These are phyloP conservation scores for Ceratocystis alfenasii DNA, from an alignment of 2,329 filamentous ascomycete genomes.

Conservation along the genomic window DNA sequence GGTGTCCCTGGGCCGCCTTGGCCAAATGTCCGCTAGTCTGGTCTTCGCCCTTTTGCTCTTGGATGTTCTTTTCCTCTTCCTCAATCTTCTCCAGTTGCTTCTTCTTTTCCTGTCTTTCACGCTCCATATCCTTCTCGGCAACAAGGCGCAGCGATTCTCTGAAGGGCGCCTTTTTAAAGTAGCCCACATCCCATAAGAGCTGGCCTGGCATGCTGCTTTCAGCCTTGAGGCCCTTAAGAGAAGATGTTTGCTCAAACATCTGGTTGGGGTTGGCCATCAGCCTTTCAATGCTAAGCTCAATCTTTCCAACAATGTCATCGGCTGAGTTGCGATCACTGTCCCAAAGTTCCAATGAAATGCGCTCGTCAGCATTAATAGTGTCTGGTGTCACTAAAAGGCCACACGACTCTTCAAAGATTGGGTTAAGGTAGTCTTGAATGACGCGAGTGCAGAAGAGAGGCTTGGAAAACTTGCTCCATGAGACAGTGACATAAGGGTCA, in stretches of 20 bases:
- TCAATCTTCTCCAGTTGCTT: conserved; percentile 13
- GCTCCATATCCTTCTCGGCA: conserved; percentile 53
- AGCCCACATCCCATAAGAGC: conserved; percentile 92
- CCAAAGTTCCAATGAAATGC: conserved; percentile 88
- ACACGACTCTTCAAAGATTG: conserved; percentile 79
- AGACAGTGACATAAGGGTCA: conserved; percentile 89
- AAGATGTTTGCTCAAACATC: conserved; percentile 83
- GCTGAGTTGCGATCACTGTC: conserved; percentile 86
- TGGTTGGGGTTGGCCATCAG: conserved; percentile 84
- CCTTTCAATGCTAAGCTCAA: conserved; percentile 86
- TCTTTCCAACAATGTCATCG: conserved; percentile 89
- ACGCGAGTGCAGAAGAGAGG: conserved; percentile 96
- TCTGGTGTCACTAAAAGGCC: conserved; percentile 79
- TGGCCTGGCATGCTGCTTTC: conserved; percentile 85
- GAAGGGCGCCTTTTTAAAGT: conserved; percentile 83
- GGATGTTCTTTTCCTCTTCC: conserved; percentile 1
- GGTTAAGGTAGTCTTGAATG: conserved; percentile 88
- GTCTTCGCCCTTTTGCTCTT: neutral
- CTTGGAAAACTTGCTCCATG: conserved; percentile 93
- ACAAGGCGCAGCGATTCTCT: conserved; percentile 64
- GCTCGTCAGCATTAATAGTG: conserved; percentile 85
- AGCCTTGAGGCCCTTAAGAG: conserved; percentile 68
- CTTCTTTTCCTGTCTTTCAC: conserved; percentile 20
- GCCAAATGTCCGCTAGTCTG: neutral
- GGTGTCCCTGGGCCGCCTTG: conserved; percentile 7